A percentile compares a stretch with the other conserved stretches of the same genome.
phyloP scores from a whole-genome alignment of 192 early-diverging fungal species.

The Glomus cerebriforme region DNA sequence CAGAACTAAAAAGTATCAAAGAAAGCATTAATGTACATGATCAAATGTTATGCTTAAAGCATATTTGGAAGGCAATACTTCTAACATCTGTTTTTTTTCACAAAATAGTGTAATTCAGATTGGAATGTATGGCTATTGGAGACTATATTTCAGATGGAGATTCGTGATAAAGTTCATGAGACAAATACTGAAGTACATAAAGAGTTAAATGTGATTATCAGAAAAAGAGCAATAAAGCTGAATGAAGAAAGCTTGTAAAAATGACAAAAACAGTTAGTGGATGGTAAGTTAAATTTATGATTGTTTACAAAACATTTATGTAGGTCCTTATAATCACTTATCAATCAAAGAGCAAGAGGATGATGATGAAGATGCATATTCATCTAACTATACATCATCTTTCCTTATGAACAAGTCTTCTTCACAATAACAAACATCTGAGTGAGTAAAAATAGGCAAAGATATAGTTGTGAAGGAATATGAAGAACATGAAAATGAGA shows the following conservation, averaged over 20 bases:
- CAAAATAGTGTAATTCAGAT: conserved; percentile 25
- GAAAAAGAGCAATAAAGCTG: neutral
- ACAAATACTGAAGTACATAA: conserved; percentile 21
- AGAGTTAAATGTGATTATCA: conserved; percentile 19
- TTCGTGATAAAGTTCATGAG: conserved; percentile 23
- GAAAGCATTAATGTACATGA: conserved; percentile 23
- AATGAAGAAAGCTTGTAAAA: neutral
- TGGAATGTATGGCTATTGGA: conserved; percentile 20
- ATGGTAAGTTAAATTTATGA: no score
- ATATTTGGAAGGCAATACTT: conserved; percentile 8
- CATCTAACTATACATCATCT: no score
- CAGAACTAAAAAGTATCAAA: conserved; percentile 24
- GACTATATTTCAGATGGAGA: conserved; percentile 4
- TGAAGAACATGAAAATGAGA: no score
- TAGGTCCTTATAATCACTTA: no score
- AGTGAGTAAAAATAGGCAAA: no score
- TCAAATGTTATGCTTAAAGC: conserved; percentile 13
- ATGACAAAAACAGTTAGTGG: neutral
- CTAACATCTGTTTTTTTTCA: conserved; percentile 18
- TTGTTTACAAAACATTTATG: no score
- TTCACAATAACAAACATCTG: no score
- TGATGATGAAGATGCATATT: no score
- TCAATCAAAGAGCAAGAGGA: no score
- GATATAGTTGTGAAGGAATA: no score
- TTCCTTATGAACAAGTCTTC: no score